Conservation (phyloP, 495 filamentous ascomycete genomes). For the Apiosordaria backusii region DNA sequence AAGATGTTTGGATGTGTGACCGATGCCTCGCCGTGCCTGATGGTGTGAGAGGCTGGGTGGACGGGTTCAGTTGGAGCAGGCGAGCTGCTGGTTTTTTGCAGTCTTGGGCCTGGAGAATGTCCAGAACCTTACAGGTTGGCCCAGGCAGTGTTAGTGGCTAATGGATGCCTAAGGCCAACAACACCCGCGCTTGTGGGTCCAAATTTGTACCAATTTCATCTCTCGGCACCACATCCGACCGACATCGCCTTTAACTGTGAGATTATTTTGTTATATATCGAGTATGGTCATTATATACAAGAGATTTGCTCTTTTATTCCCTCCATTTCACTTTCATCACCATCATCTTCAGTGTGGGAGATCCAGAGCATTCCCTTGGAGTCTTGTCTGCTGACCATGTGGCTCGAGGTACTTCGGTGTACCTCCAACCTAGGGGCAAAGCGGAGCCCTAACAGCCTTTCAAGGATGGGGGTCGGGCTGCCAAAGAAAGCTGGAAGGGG, state of each 20-base stretch:
- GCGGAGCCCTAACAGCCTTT: conserved; percentile 4
- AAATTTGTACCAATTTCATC: neutral
- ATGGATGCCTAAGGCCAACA: conserved; percentile 5
- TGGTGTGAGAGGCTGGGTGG: conserved; percentile 33
- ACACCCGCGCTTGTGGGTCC: neutral
- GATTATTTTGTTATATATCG: neutral
- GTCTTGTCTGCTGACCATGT: neutral
- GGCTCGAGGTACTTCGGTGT: neutral
- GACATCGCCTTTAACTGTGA: conserved; percentile 1
- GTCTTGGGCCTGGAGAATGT: neutral
- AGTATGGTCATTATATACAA: neutral
- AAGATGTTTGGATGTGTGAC: conserved; percentile 14
- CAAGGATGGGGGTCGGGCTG: conserved; percentile 4
- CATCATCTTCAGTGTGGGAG: neutral
- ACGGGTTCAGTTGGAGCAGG: conserved; percentile 22
- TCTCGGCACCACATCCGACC: conserved; percentile 9
- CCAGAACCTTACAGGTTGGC: conserved; percentile 2
- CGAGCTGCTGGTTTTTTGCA: conserved; percentile 25
- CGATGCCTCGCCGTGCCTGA: conserved; percentile 26
- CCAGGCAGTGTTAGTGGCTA: neutral
- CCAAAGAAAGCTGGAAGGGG: conserved; percentile 9
- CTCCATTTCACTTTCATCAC: neutral
- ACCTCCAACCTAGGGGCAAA: neutral
- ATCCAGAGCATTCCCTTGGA: no score
- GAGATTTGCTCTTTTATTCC: neutral